A percentile compares a stretch with the other conserved stretches of the same genome.
These are phyloP conservation scores for Bruguiera parviflora DNA, from an alignment of 345 rosid species.

Conservation along the genomic window DNA sequence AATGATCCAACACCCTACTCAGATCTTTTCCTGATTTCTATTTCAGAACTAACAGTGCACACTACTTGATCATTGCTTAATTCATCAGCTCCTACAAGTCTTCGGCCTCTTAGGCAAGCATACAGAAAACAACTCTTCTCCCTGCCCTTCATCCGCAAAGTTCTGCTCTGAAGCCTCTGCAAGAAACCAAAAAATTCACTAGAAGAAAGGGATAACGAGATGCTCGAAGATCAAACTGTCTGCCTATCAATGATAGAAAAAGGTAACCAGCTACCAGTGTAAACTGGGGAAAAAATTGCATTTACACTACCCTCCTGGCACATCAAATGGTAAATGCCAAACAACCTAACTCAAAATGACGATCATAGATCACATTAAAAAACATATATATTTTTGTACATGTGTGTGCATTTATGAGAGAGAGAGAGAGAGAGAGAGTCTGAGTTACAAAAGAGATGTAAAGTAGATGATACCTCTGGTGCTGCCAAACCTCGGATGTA, in stretches of 20 bases:
- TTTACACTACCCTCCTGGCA: no score
- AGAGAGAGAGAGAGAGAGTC: no score
- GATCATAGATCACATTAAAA: no score
- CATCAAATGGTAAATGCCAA: no score
- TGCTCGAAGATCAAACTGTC: neutral
- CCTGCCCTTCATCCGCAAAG: slow-evolving; percentile 47
- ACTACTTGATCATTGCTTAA: slow-evolving; percentile 32
- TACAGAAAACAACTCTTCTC: slow-evolving; percentile 19
- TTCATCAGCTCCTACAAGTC: slow-evolving; percentile 21
- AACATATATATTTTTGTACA: no score
- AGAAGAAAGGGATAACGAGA: neutral
- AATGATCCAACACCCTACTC: no score
- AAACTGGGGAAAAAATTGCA: no score
- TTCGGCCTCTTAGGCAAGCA: slow-evolving; percentile 32
- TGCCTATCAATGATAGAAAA: neutral
- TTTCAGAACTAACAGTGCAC: neutral
- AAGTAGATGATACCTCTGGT: slow-evolving; percentile 42
- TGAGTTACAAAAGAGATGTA: neutral
- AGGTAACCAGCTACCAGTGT: neutral
- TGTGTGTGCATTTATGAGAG: no score
- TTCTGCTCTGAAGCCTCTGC: slow-evolving; percentile 78
- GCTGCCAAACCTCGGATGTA: slow-evolving; percentile 22
- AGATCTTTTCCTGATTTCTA: no score
- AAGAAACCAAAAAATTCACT: slow-evolving; percentile 1
- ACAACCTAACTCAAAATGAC: no score